Conservation (phyloP, 83 land plant species). For the Thuja plicata region DNA sequence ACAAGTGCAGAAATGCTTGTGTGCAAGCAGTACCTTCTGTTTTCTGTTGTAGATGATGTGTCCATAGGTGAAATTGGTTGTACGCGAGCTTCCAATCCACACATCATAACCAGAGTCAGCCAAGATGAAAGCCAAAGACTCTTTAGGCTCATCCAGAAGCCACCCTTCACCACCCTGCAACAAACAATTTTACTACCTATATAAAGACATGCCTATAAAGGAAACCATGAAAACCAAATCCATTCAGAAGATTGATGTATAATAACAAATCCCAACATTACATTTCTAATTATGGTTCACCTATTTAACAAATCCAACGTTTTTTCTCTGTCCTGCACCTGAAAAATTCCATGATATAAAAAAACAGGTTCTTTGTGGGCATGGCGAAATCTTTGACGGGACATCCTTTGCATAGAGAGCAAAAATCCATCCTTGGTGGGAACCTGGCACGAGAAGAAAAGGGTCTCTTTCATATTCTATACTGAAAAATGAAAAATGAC, state of each 20-base stretch:
- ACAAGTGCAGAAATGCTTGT: neutral
- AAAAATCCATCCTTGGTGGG: slow-evolving; percentile 5
- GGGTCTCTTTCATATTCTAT: too few species aligned
- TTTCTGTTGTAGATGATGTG: slow-evolving; percentile 31
- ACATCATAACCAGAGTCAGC: slow-evolving; percentile 67
- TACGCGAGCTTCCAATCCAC: slow-evolving; percentile 67
- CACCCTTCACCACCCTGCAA: slow-evolving; percentile 64
- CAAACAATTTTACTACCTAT: neutral
- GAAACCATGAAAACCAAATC: neutral
- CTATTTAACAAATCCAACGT: too few species aligned
- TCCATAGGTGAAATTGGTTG: slow-evolving; percentile 46
- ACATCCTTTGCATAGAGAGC: slow-evolving; percentile 13
- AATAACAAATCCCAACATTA: too few species aligned
- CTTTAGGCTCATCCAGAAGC: slow-evolving; percentile 45
- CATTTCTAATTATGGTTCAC: too few species aligned
- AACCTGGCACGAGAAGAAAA: neutral
- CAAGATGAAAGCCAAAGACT: slow-evolving; percentile 50
- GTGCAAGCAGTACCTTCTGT: neutral
- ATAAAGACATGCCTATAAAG: too few species aligned
- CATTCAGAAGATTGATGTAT: neutral
- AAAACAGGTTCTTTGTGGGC: neutral
- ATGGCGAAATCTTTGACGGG: neutral
- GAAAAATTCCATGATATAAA: neutral
- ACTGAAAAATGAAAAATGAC: too few species aligned
- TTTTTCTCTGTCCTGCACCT: neutral